Evolutionary conservation across 257 asterid species (phyloP).

Genomic region (Nicotiana obtusifolia): DNA sequence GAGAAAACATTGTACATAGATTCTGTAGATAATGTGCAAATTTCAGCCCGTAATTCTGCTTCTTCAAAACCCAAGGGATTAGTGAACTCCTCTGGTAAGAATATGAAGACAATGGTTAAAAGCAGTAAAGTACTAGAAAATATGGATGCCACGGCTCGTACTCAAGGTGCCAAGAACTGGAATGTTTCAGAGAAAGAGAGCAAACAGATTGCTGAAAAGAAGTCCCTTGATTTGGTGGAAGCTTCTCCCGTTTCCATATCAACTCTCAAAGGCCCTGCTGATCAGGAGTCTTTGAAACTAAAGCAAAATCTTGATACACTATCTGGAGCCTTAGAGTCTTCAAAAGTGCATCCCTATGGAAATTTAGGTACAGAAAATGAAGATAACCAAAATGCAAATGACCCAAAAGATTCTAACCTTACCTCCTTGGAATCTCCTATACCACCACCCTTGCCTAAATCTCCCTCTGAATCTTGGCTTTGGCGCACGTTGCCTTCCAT

Average conservation of each 20-base stretch:
- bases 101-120: conserved; percentile 15
- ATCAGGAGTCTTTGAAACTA: conserved; percentile 16
- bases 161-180: conserved; percentile 1
- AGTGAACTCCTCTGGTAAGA: conserved; percentile 15
- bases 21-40: conserved; percentile 24
- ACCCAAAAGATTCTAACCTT: conserved; percentile 11
- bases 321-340: conserved; percentile 5
- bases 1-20: conserved; percentile 43
- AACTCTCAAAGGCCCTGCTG: conserved; percentile 4
- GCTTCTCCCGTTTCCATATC: conserved; percentile 14
- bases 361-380: conserved; percentile 16
- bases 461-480: conserved; percentile 99
- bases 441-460: conserved; percentile 90
- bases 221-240: conserved; percentile 14
- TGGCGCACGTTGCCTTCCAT: conserved; percentile 72
- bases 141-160: background rate
- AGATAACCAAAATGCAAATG: conserved; percentile 17
- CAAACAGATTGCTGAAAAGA: conserved; percentile 16
- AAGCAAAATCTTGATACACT: background rate
- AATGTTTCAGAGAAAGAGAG: conserved; percentile 19
- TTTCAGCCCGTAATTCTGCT: conserved; percentile 11
- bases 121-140: conserved; percentile 14
- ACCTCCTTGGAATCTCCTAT: conserved; percentile 42
- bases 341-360: conserved; percentile 16
- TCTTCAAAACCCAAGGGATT: conserved; percentile 19